A percentile compares a stretch with the other conserved stretches of the same genome.
phyloP scores from a whole-genome alignment of 176 grass and related monocot genomes.

The Canna indica region DNA sequence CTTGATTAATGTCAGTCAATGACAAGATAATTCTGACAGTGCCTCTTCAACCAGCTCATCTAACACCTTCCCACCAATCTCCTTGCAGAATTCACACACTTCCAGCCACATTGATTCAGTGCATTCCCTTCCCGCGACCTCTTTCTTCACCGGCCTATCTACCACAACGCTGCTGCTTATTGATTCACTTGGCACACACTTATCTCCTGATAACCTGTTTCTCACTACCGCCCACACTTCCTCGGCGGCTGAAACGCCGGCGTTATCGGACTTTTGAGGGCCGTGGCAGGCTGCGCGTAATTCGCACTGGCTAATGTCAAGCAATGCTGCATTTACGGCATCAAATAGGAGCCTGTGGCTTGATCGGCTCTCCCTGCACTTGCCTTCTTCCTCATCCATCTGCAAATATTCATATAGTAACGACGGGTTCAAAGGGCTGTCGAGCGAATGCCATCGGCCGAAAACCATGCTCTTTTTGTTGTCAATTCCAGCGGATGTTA shows the following conservation, averaged over 20 bases:
- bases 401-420: conserved; percentile 37
- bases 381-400: conserved; percentile 25
- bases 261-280: conserved; percentile 13
- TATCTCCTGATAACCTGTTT: conserved; percentile 61
- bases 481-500: conserved; percentile 35
- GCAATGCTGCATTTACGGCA: conserved; percentile 57
- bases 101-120: conserved; percentile 35
- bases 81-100: conserved; percentile 40
- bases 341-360: conserved; percentile 69
- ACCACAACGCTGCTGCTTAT: conserved; percentile 28
- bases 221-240: conserved; percentile 70
- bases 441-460: conserved; percentile 27
- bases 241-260: conserved; percentile 20
- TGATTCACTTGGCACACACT: conserved; percentile 25
- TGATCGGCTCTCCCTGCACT: conserved; percentile 19
- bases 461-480: conserved; percentile 13
- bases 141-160: conserved; percentile 60
- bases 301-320: conserved; percentile 30
- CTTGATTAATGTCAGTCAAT: background rate
- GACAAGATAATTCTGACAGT: conserved; percentile 36
- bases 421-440: conserved; percentile 41
- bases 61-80: conserved; percentile 45
- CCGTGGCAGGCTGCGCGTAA: conserved; percentile 23
- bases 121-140: conserved; percentile 29
- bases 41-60: conserved; percentile 60